Conservation (phyloP, 2,329 filamentous ascomycete species). For the Amauroascus verrucosus region DNA sequence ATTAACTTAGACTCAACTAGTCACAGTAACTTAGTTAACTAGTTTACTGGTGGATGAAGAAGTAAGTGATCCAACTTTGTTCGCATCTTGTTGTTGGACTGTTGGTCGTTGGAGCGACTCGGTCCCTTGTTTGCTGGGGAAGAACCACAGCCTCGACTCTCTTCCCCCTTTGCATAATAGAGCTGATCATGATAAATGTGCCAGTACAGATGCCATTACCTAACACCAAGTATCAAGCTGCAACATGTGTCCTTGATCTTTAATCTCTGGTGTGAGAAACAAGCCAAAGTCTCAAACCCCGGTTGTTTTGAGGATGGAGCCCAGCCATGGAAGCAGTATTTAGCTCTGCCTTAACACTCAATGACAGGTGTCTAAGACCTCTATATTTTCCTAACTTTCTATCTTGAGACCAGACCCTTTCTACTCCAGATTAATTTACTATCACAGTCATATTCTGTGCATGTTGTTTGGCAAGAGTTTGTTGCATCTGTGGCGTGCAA, state of each 20-base stretch:
- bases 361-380: conserved; percentile 8
- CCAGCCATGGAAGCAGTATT: background rate
- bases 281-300: conserved; percentile 5
- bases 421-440: background rate
- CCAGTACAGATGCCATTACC: conserved; percentile 1
- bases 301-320: background rate
- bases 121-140: too few relatives aligned
- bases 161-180: background rate
- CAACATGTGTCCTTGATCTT: conserved; percentile 2
- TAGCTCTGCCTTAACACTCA: background rate
- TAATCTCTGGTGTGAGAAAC: conserved; percentile 1
- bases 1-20: background rate
- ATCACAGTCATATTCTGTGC: background rate
- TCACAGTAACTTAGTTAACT: too few relatives aligned
- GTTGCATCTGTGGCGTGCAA: background rate
- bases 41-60: too few relatives aligned
- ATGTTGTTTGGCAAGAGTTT: background rate
- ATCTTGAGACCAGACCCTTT: background rate
- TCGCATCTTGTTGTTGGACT: too few relatives aligned
- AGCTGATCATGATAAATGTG: background rate
- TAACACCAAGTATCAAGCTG: conserved; percentile 6
- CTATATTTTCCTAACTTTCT: background rate
- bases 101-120: too few relatives aligned
- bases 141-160: background rate
- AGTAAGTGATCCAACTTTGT: too few relatives aligned